Evolutionary conservation across 257 asterid genomes (phyloP).

Genomic region (Cinchona pubescens): DNA sequence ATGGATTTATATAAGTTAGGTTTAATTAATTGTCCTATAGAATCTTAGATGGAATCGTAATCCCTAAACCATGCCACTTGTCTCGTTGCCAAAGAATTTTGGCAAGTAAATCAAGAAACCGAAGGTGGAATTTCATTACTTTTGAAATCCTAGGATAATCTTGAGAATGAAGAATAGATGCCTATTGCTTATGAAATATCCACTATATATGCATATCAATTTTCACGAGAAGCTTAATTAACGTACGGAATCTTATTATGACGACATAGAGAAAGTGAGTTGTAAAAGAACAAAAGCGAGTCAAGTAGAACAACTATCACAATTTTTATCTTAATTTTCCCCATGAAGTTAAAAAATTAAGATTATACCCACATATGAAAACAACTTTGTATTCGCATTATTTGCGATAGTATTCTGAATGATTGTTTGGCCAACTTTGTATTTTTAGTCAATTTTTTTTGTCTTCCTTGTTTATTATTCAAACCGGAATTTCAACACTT

Average conservation of each 20-base stretch:
- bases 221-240: neutral
- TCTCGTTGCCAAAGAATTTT: neutral
- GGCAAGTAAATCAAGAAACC: neutral
- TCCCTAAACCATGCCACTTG: neutral
- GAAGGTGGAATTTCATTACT: neutral
- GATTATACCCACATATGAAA: too few species aligned
- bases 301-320: neutral
- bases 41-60: neutral
- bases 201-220: too few species aligned
- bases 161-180: neutral
- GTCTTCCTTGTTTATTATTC: too few species aligned
- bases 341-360: neutral
- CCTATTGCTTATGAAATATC: neutral
- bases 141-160: neutral
- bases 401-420: too few species aligned
- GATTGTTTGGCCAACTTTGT: too few species aligned
- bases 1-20: neutral
- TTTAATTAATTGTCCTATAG: neutral
- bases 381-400: too few species aligned
- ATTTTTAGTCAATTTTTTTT: too few species aligned
- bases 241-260: neutral
- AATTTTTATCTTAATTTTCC: too few species aligned
- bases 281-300: neutral
- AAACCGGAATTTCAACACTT: too few species aligned
- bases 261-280: neutral